Evolutionary conservation across 768 basidiomycete species (phyloP), one percentile per base, ranked within the genome.

Genomic region (Termitomyces eurrhizus): DNA sequence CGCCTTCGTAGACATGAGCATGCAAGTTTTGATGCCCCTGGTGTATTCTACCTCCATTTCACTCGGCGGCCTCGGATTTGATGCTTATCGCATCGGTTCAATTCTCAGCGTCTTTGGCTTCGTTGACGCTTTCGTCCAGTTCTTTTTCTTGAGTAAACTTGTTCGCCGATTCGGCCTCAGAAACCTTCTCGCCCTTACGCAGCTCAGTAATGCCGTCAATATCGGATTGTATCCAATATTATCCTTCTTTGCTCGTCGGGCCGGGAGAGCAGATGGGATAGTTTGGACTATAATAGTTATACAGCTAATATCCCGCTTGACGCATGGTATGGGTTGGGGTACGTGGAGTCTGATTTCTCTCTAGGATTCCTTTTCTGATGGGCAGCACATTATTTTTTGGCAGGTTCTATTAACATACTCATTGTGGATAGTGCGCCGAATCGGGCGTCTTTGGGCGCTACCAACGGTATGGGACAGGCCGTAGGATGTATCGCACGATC

Each of bases 381-480:
- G 14, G 1, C 45, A 7, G 21, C 18, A 57, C 12, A 12, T 32
- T 9, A 21, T 21, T 21, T 21, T 21, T 21, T 21, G 21, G 44
- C 76, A 87, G 86, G 63, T 75, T 77, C 68, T 70, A 78, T 72
- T 67, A 86, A 76, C 66, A 75, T 73, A 68, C 75, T 66, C 68
- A 79, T 72, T 57, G 84, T 69, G 71, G 81, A 65, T 75, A 81
- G 65, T 68, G 77, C 69, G 64, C 84, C 67, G 64, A 69, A 66
- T 37, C 72, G 73, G 3, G 69, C 73, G 0, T 67, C 80, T 7
- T 70, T 89, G 6, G 85, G 81, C 1, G 77, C 82, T 7, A 77
- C 79, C 4, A 85, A 84, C 61, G 83, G 84, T 9, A 61, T 86
- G 35, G 83, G 78, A 8, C 85, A 88, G 66, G 82, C 83, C 65